Percentiles rank a stretch among this genome's conserved stretches.
Evolutionary conservation across 2,329 filamentous ascomycete genomes (phyloP).

Genomic region (Colletotrichum euphorbiae): DNA sequence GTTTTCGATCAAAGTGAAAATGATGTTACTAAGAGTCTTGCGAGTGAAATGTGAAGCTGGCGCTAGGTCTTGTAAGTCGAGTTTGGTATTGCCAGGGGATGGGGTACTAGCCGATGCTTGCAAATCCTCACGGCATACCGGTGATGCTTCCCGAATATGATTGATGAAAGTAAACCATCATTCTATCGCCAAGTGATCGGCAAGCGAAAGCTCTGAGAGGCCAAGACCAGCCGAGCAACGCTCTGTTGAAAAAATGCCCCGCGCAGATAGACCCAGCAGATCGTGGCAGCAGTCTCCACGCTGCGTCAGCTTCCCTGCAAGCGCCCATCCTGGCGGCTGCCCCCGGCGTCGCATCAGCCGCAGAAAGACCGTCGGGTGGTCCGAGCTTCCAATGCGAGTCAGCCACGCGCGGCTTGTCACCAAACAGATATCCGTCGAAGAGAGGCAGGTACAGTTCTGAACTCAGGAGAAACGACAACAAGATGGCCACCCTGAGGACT

Average conservation of each 20-base stretch:
- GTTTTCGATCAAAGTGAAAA: no score
- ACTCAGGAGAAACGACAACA: constrained; percentile 46
- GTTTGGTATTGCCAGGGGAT: no score
- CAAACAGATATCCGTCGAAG: constrained; percentile 17
- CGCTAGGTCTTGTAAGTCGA: no score
- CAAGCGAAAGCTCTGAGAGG: constrained; percentile 5
- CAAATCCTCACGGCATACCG: neutral
- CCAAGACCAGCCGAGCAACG: constrained; percentile 26
- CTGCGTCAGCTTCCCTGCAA: constrained; percentile 28
- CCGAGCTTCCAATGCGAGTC: constrained; percentile 31
- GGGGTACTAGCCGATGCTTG: no score
- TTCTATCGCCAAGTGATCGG: neutral
- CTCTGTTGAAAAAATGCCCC: constrained; percentile 35
- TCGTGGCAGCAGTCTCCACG: constrained; percentile 20
- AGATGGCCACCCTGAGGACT: constrained; percentile 44
- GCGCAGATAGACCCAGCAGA: constrained; percentile 34
- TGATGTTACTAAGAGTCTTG: no score
- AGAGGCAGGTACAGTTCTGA: neutral
- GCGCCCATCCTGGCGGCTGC: constrained; percentile 8
- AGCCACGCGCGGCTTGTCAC: constrained; percentile 37
- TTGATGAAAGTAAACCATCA: neutral
- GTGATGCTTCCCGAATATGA: neutral
- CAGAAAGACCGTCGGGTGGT: neutral
- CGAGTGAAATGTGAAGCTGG: no score
- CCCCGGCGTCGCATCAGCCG: constrained; percentile 32